These are phyloP conservation scores for Nannochloris sp. DNA, from an alignment of 139 green algal species.

Conservation along the genomic window DNA sequence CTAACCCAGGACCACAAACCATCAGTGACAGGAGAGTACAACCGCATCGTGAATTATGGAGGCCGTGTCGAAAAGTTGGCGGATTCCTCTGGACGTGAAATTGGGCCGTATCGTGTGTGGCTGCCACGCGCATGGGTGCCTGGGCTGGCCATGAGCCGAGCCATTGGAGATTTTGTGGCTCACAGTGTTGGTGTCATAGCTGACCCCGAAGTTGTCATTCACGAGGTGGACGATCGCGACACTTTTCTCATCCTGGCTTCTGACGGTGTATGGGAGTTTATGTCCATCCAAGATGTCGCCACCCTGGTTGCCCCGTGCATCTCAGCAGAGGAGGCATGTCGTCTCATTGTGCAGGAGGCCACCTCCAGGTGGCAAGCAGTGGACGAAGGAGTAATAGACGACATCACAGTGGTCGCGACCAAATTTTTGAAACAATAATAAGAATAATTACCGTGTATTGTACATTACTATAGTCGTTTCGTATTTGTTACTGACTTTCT, in stretches of 20 bases:
- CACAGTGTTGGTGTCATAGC: conserved; percentile 73
- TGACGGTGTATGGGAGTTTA: conserved; percentile 94
- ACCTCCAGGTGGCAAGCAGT: conserved; percentile 65
- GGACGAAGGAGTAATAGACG: conserved; percentile 76
- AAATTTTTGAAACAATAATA: conserved; percentile 9
- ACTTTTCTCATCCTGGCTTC: conserved; percentile 76
- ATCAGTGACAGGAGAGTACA: conserved; percentile 49
- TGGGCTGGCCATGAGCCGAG: conserved; percentile 81
- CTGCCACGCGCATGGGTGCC: conserved; percentile 66
- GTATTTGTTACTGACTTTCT: neutral
- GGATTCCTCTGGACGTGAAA: conserved; percentile 60
- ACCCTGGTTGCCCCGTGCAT: conserved; percentile 48
- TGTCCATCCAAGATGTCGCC: conserved; percentile 76
- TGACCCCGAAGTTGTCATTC: conserved; percentile 51
- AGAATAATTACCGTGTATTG: neutral
- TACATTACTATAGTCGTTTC: neutral
- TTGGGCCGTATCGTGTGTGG: conserved; percentile 77
- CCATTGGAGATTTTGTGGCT: conserved; percentile 70
- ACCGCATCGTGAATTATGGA: conserved; percentile 56
- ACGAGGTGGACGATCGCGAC: conserved; percentile 58
- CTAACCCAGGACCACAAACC: conserved; percentile 90
- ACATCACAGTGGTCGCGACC: conserved; percentile 61
- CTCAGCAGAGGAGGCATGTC: conserved; percentile 50
- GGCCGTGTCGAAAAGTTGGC: conserved; percentile 74
- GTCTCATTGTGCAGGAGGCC: conserved; percentile 59